Evolutionary conservation across 1,284 basidiomycete species (phyloP).

Genomic region (Puccinia hordei): DNA sequence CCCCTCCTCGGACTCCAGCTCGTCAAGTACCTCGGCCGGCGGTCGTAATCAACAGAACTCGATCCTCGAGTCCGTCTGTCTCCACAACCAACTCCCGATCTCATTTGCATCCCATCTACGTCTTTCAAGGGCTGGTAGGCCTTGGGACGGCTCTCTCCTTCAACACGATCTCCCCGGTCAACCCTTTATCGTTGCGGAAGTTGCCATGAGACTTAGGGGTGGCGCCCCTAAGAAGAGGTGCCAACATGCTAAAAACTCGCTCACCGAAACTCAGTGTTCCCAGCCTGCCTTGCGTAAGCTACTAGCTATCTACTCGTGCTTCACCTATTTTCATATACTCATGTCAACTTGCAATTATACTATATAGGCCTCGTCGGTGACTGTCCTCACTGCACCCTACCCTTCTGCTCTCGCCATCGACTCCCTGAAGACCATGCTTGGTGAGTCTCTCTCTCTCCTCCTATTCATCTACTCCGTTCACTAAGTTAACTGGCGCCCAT

Average conservation of each 20-base stretch:
- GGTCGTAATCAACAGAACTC: no score
- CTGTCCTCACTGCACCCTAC: constrained; percentile 61
- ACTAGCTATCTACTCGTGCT: neutral
- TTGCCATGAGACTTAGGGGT: constrained; percentile 35
- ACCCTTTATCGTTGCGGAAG: constrained; percentile 24
- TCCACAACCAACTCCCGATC: no score
- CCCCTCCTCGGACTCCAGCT: neutral
- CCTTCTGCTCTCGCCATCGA: constrained; percentile 61
- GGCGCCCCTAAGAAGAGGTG: constrained; percentile 44
- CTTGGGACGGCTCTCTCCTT: no score
- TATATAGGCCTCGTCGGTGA: constrained; percentile 60
- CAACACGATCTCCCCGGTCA: neutral
- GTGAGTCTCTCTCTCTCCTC: constrained; percentile 55
- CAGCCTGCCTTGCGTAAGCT: constrained; percentile 43
- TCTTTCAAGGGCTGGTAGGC: no score
- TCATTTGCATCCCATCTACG: no score
- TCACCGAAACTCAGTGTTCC: constrained; percentile 40
- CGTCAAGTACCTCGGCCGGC: no score
- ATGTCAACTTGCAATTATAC: neutral
- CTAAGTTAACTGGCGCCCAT: neutral
- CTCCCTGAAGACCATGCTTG: constrained; percentile 62
- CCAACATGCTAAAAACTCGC: constrained; percentile 33
- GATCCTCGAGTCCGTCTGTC: no score
- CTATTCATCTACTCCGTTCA: neutral
- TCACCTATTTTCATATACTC: neutral